Percentiles rank a stretch among this genome's conserved stretches.
Evolutionary conservation across 805 yeast genomes (phyloP).

Genomic region (Yarrowia deformans): DNA sequence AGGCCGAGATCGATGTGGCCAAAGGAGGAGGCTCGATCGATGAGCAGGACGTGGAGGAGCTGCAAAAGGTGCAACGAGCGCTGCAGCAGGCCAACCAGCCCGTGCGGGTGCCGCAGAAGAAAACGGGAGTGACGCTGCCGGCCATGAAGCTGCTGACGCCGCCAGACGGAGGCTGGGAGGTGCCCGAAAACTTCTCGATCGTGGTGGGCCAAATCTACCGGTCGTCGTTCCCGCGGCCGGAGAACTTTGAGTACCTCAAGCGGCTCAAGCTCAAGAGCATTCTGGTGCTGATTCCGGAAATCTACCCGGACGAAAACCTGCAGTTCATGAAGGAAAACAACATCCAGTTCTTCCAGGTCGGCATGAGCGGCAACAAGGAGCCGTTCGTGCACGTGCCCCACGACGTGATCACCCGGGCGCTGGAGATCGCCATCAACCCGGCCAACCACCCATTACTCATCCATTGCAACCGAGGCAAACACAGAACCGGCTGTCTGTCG

Average conservation of each 20-base stretch:
- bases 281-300: slow-evolving; percentile 87
- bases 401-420: slow-evolving; percentile 76
- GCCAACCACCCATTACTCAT: slow-evolving; percentile 88
- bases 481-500: slow-evolving; percentile 93
- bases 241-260: slow-evolving; percentile 74
- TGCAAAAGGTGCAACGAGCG: slow-evolving; percentile 14
- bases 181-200: slow-evolving; percentile 92
- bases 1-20: slow-evolving; percentile 6
- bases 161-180: slow-evolving; percentile 39
- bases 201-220: slow-evolving; percentile 83
- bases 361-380: slow-evolving; percentile 88
- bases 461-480: slow-evolving; percentile 97
- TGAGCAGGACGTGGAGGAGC: neutral
- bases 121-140: slow-evolving; percentile 20
- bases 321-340: slow-evolving; percentile 67
- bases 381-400: slow-evolving; percentile 56
- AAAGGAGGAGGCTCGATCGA: neutral
- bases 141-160: slow-evolving; percentile 27
- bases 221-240: slow-evolving; percentile 86
- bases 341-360: slow-evolving; percentile 82
- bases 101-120: neutral
- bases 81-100: slow-evolving; percentile 3
- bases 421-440: slow-evolving; percentile 82
- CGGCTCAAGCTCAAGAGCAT: slow-evolving; percentile 73
- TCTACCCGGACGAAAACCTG: slow-evolving; percentile 78